Conservation (phyloP, 2,329 filamentous ascomycete species). For the Sporothrix pallida region DNA sequence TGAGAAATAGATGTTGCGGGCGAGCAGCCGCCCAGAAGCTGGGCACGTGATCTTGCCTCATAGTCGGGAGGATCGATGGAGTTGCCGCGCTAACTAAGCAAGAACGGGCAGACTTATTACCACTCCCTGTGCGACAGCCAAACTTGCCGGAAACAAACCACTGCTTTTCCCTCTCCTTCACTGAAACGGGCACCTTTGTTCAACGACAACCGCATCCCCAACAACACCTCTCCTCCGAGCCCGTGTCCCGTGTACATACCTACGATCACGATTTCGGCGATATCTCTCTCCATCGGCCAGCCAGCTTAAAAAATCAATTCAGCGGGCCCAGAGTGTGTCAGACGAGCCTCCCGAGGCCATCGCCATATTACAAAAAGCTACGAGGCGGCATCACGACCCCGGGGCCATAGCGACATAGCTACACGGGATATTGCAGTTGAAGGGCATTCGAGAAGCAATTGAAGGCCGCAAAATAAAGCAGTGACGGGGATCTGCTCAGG, state of each 20-base stretch:
- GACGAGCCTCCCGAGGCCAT: not conserved
- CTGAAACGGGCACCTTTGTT: slow-evolving; percentile 8
- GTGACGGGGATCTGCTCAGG: not conserved
- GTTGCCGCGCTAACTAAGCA: slow-evolving; percentile 29
- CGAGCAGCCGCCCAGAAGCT: not conserved
- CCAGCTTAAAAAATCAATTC: not conserved
- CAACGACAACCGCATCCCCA: slow-evolving; percentile 10
- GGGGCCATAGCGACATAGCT: not conserved
- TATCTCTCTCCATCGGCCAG: not conserved
- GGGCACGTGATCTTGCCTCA: slow-evolving; percentile 14
- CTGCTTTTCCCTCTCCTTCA: slow-evolving; percentile 12
- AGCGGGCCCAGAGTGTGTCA: not conserved
- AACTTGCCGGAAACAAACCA: slow-evolving; percentile 37
- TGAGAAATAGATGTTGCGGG: not conserved
- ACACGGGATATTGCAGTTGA: not conserved
- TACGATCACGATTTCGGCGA: not conserved
- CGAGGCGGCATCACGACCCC: not conserved
- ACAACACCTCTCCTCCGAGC: not conserved
- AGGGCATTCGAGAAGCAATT: not conserved
- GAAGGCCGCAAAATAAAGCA: not conserved
- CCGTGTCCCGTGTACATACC: not conserved
- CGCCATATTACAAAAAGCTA: not conserved
- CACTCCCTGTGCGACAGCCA: slow-evolving; percentile 27
- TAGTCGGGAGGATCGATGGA: not conserved
- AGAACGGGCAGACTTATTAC: slow-evolving; percentile 33